phyloP scores from a whole-genome alignment of 1,139 yeast genomes.

The Suhomyces taliae region DNA sequence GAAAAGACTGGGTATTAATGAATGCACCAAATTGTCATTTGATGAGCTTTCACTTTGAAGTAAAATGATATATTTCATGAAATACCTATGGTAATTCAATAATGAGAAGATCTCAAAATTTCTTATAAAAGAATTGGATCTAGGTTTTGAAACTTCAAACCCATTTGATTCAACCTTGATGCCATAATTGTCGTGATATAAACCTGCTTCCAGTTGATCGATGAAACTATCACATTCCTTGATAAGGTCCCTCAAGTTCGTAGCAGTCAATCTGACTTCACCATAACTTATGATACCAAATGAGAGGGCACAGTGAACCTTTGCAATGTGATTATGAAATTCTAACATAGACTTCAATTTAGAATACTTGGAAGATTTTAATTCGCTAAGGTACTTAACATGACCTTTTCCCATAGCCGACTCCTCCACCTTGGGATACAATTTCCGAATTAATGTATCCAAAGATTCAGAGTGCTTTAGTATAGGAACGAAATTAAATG shows the following conservation, averaged over 20 bases:
- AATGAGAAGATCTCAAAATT: slow-evolving; percentile 30
- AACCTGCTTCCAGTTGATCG: neutral
- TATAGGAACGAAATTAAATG: slow-evolving; percentile 29
- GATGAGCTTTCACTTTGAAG: slow-evolving; percentile 38
- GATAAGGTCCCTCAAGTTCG: slow-evolving; percentile 25
- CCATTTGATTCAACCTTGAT: neutral
- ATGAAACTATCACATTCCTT: slow-evolving; percentile 30
- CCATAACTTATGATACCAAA: slow-evolving; percentile 26
- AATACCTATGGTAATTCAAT: slow-evolving; percentile 32
- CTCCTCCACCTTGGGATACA: slow-evolving; percentile 27
- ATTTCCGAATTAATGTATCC: slow-evolving; percentile 20
- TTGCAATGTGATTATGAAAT: slow-evolving; percentile 31
- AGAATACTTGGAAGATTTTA: slow-evolving; percentile 19
- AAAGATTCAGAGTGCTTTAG: slow-evolving; percentile 23
- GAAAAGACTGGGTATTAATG: slow-evolving; percentile 26
- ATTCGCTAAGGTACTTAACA: slow-evolving; percentile 22
- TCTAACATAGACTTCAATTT: slow-evolving; percentile 24
- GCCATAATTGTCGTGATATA: neutral
- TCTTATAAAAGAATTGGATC: slow-evolving; percentile 10
- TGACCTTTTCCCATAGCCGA: slow-evolving; percentile 29
- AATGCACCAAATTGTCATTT: slow-evolving; percentile 20
- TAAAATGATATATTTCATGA: slow-evolving; percentile 31
- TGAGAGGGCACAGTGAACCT: slow-evolving; percentile 24
- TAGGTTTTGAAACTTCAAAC: neutral
- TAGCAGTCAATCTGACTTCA: slow-evolving; percentile 24